Evolutionary conservation across 2,329 filamentous ascomycete genomes (phyloP).

Genomic region (Sphaerulina vaccinii): DNA sequence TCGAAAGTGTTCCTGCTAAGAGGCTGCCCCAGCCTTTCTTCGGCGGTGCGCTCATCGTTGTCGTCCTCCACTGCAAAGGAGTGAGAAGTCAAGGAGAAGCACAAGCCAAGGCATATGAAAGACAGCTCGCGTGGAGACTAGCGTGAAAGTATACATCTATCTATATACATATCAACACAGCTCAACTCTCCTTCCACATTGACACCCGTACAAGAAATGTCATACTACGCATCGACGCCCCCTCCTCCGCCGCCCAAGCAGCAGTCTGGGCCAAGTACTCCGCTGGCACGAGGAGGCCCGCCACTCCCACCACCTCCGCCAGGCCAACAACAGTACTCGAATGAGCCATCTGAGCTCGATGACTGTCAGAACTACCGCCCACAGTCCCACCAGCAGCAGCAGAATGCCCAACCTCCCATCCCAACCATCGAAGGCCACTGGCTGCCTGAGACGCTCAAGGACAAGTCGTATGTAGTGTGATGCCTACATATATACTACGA

Average conservation of each 20-base stretch:
- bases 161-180: neutral
- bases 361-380: constrained; percentile 20
- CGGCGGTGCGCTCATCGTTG: constrained; percentile 19
- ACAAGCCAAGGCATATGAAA: constrained; percentile 3
- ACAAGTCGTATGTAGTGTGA: constrained; percentile 68
- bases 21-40: constrained; percentile 53
- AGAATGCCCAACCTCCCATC: constrained; percentile 17
- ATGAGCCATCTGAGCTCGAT: constrained; percentile 34
- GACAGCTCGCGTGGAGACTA: neutral
- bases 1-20: constrained; percentile 85
- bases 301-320: constrained; percentile 45
- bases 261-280: constrained; percentile 44
- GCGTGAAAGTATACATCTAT: neutral
- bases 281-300: constrained; percentile 17
- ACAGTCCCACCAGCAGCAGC: constrained; percentile 19
- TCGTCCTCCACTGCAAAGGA: neutral
- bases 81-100: neutral
- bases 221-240: constrained; percentile 46
- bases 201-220: constrained; percentile 12
- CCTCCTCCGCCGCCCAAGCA: constrained; percentile 51
- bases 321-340: constrained; percentile 44
- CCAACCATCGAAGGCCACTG: constrained; percentile 59
- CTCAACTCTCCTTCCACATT: neutral
- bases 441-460: constrained; percentile 73
- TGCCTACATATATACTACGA: neutral